Conservation (phyloP, 345 rosid genomes). For the Citrus trifoliata region DNA sequence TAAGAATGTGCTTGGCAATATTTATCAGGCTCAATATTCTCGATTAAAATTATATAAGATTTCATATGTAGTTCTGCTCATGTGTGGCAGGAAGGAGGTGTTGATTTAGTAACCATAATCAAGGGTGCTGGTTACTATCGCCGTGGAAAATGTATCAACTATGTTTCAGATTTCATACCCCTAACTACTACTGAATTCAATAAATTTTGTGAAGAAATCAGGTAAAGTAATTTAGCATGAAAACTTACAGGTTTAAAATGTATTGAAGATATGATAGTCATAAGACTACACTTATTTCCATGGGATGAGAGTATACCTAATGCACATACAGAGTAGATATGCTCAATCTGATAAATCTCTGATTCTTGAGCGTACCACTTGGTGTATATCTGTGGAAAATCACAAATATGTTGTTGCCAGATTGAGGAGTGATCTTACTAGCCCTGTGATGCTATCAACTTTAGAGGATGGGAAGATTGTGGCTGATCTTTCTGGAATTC, state of each 20-base stretch:
- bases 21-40: too few species aligned
- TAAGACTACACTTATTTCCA: too few species aligned
- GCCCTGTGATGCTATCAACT: slow-evolving; percentile 47
- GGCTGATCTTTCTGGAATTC: slow-evolving; percentile 50
- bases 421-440: not conserved
- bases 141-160: slow-evolving; percentile 43
- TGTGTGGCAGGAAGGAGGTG: slow-evolving; percentile 9
- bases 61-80: not conserved
- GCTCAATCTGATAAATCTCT: too few species aligned
- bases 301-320: too few species aligned
- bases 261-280: too few species aligned
- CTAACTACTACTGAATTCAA: slow-evolving; percentile 52
- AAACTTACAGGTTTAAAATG: not conserved
- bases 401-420: not conserved
- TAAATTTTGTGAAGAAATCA: slow-evolving; percentile 7
- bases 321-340: too few species aligned
- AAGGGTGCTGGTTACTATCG: slow-evolving; percentile 64
- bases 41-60: not conserved
- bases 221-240: slow-evolving; percentile 16
- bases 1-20: too few species aligned
- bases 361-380: too few species aligned
- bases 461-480: slow-evolving; percentile 46
- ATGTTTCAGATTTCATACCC: slow-evolving; percentile 51
- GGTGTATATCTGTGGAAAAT: too few species aligned
- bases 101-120: slow-evolving; percentile 43